phyloP scores from a whole-genome alignment of 2,329 filamentous ascomycete species.

The Biscogniauxia marginata region DNA sequence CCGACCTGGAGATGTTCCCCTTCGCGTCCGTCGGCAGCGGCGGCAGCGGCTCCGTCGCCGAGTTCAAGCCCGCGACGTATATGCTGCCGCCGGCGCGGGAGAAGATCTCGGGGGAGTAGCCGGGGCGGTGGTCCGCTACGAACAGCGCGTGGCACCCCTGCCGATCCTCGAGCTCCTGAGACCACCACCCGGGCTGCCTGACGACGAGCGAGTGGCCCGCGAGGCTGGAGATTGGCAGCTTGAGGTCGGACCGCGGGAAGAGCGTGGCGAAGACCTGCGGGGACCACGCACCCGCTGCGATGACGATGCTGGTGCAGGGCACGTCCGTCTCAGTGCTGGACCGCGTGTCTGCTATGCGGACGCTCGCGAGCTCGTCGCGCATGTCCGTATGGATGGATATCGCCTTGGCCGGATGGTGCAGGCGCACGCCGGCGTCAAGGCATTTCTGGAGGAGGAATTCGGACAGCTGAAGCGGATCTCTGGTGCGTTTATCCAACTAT shows the following conservation, averaged over 20 bases:
- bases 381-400: slow-evolving; percentile 51
- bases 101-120: slow-evolving; percentile 71
- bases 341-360: slow-evolving; percentile 48
- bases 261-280: slow-evolving; percentile 61
- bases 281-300: slow-evolving; percentile 73
- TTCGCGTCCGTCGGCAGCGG: slow-evolving; percentile 48
- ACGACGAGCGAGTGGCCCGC: slow-evolving; percentile 73
- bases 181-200: slow-evolving; percentile 57
- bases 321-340: slow-evolving; percentile 49
- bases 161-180: slow-evolving; percentile 38
- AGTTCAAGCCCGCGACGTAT: slow-evolving; percentile 73
- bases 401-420: slow-evolving; percentile 64
- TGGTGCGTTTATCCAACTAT: no score
- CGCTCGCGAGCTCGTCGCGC: slow-evolving; percentile 47
- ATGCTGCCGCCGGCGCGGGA: slow-evolving; percentile 65
- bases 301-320: slow-evolving; percentile 62
- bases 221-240: slow-evolving; percentile 59
- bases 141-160: slow-evolving; percentile 67
- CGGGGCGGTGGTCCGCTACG: slow-evolving; percentile 54
- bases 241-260: slow-evolving; percentile 55
- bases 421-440: slow-evolving; percentile 57
- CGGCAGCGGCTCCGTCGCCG: slow-evolving; percentile 58
- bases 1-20: slow-evolving; percentile 38
- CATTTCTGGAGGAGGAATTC: slow-evolving; percentile 61
- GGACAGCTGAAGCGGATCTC: slow-evolving; percentile 66